These are phyloP conservation scores for Pezicula neosporulosa DNA, from an alignment of 2,329 filamentous ascomycete species.

Conservation along the genomic window DNA sequence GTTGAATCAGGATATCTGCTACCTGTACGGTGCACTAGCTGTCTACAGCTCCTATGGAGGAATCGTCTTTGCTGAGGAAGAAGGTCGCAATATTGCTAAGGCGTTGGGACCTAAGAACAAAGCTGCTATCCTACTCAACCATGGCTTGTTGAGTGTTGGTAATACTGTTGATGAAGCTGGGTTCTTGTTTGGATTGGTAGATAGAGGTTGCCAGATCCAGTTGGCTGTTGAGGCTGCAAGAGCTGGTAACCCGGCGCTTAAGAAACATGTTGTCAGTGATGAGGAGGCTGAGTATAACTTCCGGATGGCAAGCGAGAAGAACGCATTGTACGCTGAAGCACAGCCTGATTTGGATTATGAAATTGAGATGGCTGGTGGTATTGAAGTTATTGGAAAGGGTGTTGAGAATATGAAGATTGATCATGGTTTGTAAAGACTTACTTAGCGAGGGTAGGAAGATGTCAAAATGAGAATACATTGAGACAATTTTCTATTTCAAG, in stretches of 20 bases:
- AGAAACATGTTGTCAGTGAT: conserved; percentile 51
- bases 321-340: conserved; percentile 42
- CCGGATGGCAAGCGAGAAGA: conserved; percentile 42
- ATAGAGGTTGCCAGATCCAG: conserved; percentile 67
- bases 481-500: not conserved
- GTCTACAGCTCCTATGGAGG: conserved; percentile 65
- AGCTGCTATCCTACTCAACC: conserved; percentile 65
- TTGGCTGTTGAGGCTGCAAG: conserved; percentile 65
- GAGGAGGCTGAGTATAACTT: conserved; percentile 52
- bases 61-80: conserved; percentile 58
- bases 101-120: conserved; percentile 56
- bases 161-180: conserved; percentile 71
- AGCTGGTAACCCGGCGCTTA: conserved; percentile 39
- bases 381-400: conserved; percentile 25
- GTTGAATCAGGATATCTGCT: conserved; percentile 65
- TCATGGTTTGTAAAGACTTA: conserved; percentile 14
- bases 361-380: conserved; percentile 35
- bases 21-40: conserved; percentile 61
- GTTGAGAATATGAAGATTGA: conserved; percentile 25
- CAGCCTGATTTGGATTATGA: conserved; percentile 45
- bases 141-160: conserved; percentile 70
- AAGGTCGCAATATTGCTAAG: conserved; percentile 60
- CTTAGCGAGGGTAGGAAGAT: not conserved
- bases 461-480: too few relatives aligned
- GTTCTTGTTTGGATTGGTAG: conserved; percentile 66